phyloP scores from a whole-genome alignment of 345 rosid genomes.

The Ceriops decandra region DNA sequence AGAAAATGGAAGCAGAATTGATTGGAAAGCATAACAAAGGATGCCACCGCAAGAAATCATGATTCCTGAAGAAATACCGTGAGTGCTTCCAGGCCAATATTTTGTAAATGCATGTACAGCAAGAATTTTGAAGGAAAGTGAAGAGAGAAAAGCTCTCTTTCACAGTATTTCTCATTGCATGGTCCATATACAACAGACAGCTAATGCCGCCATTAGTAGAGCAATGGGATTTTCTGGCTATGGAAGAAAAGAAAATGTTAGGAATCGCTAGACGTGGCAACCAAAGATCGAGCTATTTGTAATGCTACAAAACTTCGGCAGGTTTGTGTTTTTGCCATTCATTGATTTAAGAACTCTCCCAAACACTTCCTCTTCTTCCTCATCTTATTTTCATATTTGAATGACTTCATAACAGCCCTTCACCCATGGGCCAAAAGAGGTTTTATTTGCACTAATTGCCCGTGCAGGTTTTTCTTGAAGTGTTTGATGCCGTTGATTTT shows the following conservation, averaged over 20 bases:
- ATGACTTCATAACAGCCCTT: neutral
- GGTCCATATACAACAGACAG: conserved; percentile 51
- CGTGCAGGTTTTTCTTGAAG: too few relatives aligned
- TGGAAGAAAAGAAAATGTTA: conserved; percentile 58
- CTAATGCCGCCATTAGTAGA: conserved; percentile 64
- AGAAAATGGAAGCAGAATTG: conserved; percentile 39
- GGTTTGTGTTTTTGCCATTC: conserved; percentile 29
- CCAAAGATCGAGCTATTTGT: conserved; percentile 25
- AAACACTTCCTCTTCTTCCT: neutral
- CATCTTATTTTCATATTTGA: neutral
- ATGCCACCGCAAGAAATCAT: conserved; percentile 83
- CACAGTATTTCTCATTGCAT: conserved; percentile 42
- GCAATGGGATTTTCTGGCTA: conserved; percentile 64
- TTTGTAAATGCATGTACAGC: conserved; percentile 74
- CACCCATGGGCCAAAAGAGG: neutral
- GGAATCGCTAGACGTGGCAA: conserved; percentile 30
- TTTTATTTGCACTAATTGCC: too few relatives aligned
- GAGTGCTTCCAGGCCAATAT: conserved; percentile 85
- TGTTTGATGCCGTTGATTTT: neutral
- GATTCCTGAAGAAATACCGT: conserved; percentile 90
- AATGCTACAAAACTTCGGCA: conserved; percentile 27
- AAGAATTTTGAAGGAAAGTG: conserved; percentile 73
- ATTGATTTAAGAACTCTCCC: conserved; percentile 9
- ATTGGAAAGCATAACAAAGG: conserved; percentile 83
- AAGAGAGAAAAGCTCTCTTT: conserved; percentile 51